Percentiles rank a stretch among this genome's conserved stretches.
Evolutionary conservation across 352 stramenopile species (phyloP).

Genomic region (Pythium apleroticum): DNA sequence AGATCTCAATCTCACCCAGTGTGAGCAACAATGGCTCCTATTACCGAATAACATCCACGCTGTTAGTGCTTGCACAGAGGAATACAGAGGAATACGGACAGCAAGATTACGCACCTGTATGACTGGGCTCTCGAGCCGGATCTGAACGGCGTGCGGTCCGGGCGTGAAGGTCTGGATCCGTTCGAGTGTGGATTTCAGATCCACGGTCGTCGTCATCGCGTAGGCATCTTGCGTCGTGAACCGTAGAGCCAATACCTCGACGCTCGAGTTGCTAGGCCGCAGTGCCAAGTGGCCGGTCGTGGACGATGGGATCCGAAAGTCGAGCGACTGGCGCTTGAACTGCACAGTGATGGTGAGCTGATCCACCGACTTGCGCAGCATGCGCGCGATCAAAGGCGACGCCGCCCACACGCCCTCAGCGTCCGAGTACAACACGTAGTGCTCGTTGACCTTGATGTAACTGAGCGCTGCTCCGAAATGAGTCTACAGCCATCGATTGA

Average conservation of each 20-base stretch:
- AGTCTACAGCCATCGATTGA: too few relatives aligned
- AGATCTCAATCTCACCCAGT: constrained; percentile 5
- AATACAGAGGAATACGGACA: too few relatives aligned
- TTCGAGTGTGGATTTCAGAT: not conserved
- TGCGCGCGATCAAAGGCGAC: constrained; percentile 15
- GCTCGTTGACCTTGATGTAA: constrained; percentile 24
- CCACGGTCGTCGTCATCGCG: not conserved
- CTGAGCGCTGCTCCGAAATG: constrained; percentile 7
- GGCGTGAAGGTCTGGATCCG: constrained; percentile 8
- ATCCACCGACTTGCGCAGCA: constrained; percentile 9
- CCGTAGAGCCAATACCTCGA: not conserved
- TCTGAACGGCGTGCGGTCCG: constrained; percentile 1
- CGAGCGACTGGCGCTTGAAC: constrained; percentile 12
- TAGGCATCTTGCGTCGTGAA: not conserved
- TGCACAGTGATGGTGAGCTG: constrained; percentile 11
- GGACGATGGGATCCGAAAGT: constrained; percentile 7
- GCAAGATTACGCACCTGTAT: constrained; percentile 16
- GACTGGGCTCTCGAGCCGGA: constrained; percentile 12
- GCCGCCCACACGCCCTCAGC: constrained; percentile 11
- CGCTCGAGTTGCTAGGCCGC: constrained; percentile 14
- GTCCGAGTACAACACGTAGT: constrained; percentile 14
- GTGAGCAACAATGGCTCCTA: constrained; percentile 15
- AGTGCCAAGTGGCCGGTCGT: constrained; percentile 5
- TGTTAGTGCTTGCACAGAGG: too few relatives aligned
- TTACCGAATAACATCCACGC: too few relatives aligned